Percentiles rank a stretch among this genome's conserved stretches.
Conservation (phyloP, 768 basidiomycete genomes). For the Boletus eberwhitei region DNA sequence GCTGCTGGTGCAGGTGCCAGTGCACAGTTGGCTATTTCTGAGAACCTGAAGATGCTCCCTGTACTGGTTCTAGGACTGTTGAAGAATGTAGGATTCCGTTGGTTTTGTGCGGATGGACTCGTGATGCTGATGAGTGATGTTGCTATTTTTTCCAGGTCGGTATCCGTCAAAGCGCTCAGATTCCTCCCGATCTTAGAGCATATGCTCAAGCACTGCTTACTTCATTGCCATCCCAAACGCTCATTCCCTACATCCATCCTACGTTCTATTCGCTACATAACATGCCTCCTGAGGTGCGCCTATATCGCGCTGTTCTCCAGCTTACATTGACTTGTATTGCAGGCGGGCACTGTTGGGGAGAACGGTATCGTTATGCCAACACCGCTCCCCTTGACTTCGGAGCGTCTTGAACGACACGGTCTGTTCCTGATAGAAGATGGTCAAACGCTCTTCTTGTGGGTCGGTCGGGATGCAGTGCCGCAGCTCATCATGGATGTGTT, state of each 20-base stretch:
- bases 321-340: constrained; percentile 8
- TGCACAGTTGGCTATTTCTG: constrained; percentile 87
- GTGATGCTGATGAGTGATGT: background rate
- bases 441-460: constrained; percentile 96
- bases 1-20: constrained; percentile 90
- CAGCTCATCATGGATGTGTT: constrained; percentile 94
- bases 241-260: constrained; percentile 94
- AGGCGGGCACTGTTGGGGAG: constrained; percentile 92
- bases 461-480: constrained; percentile 98
- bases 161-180: constrained; percentile 92
- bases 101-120: background rate
- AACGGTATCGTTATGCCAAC: constrained; percentile 85
- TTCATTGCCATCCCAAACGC: constrained; percentile 83
- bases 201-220: constrained; percentile 93
- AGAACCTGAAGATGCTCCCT: constrained; percentile 94
- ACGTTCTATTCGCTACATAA: constrained; percentile 94
- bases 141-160: constrained; percentile 59
- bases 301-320: background rate
- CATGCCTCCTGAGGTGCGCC: constrained; percentile 84
- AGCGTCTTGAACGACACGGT: constrained; percentile 91
- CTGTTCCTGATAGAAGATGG: constrained; percentile 96
- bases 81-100: constrained; percentile 73
- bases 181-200: constrained; percentile 93
- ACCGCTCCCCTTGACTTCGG: constrained; percentile 88
- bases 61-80: constrained; percentile 84